Percentiles rank a stretch among this genome's conserved stretches.
phyloP scores from a whole-genome alignment of 768 basidiomycete genomes.

The Trametes punicea region DNA sequence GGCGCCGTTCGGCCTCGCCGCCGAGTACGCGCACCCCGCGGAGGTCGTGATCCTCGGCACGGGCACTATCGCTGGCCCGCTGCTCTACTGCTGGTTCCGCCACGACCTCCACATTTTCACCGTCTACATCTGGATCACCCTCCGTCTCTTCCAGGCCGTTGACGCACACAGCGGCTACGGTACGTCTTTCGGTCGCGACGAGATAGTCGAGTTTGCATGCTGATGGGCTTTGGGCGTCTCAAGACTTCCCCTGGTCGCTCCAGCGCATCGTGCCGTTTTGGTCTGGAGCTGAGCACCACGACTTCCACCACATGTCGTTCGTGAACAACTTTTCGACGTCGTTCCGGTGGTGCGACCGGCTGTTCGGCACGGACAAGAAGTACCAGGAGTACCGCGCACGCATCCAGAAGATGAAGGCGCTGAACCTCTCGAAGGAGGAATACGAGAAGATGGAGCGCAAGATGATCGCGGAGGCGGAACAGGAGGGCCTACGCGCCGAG shows the following conservation, averaged over 20 bases:
- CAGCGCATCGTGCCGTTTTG: conserved; percentile 92
- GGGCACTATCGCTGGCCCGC: conserved; percentile 85
- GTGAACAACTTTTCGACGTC: conserved; percentile 91
- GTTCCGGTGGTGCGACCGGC: conserved; percentile 90
- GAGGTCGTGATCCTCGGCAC: conserved; percentile 94
- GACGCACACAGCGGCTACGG: conserved; percentile 97
- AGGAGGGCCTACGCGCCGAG: conserved; percentile 70
- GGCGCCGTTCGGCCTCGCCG: conserved; percentile 95
- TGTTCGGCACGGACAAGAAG: conserved; percentile 89
- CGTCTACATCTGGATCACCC: conserved; percentile 90
- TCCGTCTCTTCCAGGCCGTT: conserved; percentile 94
- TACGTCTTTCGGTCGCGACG: conserved; percentile 33
- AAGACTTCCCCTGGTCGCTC: conserved; percentile 97
- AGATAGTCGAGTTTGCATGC: neutral
- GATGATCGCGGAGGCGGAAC: conserved; percentile 67
- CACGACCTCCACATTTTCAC: conserved; percentile 85
- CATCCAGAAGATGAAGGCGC: conserved; percentile 55
- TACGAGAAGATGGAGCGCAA: conserved; percentile 53
- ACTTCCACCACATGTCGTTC: conserved; percentile 98
- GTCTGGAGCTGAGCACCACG: conserved; percentile 97
- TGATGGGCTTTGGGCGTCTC: neutral
- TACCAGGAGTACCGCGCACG: conserved; percentile 78
- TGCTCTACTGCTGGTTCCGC: conserved; percentile 80
- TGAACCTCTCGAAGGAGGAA: conserved; percentile 48
- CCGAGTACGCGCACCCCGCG: conserved; percentile 96